Evolutionary conservation across 176 grass and related monocot species (phyloP).

Genomic region (Lolium rigidum): DNA sequence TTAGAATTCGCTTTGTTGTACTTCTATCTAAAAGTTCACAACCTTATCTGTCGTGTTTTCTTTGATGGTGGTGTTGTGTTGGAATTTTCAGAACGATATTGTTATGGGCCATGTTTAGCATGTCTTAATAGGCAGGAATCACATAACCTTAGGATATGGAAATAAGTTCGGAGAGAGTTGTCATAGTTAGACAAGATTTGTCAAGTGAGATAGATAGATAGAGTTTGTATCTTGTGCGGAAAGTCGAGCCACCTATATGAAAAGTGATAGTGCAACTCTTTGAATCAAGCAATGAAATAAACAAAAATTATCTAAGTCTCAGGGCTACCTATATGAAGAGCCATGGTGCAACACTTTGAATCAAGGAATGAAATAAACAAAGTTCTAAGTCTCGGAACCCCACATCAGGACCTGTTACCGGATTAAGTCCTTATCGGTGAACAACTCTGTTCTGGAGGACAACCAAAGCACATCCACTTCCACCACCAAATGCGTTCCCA

Average conservation of each 20-base stretch:
- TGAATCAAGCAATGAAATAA: slow-evolving; percentile 30
- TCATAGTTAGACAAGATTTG: not conserved
- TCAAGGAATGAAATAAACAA: no score
- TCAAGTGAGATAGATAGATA: slow-evolving; percentile 1
- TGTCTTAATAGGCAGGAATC: slow-evolving; percentile 4
- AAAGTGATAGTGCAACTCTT: slow-evolving; percentile 24
- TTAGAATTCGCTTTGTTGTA: not conserved
- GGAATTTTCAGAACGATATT: slow-evolving; percentile 10
- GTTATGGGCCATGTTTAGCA: slow-evolving; percentile 6
- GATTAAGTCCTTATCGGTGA: not conserved
- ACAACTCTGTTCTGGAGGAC: not conserved
- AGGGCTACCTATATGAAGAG: not conserved
- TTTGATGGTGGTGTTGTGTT: not conserved
- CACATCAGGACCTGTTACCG: not conserved
- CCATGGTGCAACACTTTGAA: no score
- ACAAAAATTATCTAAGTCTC: not conserved
- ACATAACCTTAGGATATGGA: not conserved
- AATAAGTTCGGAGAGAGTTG: not conserved
- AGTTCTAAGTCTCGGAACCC: not conserved
- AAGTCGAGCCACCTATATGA: not conserved
- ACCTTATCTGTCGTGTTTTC: slow-evolving; percentile 12
- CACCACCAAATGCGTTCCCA: no score
- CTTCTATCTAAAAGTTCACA: slow-evolving; percentile 14
- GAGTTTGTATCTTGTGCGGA: slow-evolving; percentile 5
- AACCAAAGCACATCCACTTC: no score